A percentile compares a stretch with the other conserved stretches of the same genome.
phyloP scores from a whole-genome alignment of 179 eudicot genomes.

The Pouteria campechiana region DNA sequence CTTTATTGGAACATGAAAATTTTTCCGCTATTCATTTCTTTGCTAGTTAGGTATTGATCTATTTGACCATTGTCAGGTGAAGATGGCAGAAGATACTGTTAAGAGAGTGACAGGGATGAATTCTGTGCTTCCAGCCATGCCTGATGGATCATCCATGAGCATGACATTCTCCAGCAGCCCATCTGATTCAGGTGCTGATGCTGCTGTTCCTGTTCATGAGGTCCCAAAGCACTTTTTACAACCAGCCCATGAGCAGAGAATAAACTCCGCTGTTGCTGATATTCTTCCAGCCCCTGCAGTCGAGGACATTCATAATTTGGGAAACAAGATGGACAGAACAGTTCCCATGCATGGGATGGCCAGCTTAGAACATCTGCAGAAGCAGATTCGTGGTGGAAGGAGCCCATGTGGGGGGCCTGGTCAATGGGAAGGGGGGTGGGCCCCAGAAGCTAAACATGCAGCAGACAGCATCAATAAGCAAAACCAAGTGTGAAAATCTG shows the following conservation, averaged over 20 bases:
- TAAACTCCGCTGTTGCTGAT: slow-evolving; percentile 21
- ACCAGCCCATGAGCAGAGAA: slow-evolving; percentile 25
- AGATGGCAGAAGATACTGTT: slow-evolving; percentile 95
- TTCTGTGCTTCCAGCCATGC: slow-evolving; percentile 71
- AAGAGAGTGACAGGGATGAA: slow-evolving; percentile 82
- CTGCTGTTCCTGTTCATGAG: slow-evolving; percentile 68
- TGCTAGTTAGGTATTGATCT: neutral
- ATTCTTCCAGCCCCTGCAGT: slow-evolving; percentile 17
- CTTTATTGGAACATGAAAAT: no score
- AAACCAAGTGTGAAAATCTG: no score
- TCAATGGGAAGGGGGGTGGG: no score
- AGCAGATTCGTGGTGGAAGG: slow-evolving; percentile 57
- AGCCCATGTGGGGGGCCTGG: slow-evolving; percentile 22
- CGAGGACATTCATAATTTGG: no score
- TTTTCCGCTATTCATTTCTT: neutral
- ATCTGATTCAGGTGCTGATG: slow-evolving; percentile 59
- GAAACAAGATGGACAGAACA: slow-evolving; percentile 47
- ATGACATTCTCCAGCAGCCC: slow-evolving; percentile 58
- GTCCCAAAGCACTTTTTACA: slow-evolving; percentile 49
- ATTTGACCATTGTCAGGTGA: slow-evolving; percentile 56
- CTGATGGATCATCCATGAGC: slow-evolving; percentile 58
- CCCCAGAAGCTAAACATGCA: no score
- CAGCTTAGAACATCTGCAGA: slow-evolving; percentile 95
- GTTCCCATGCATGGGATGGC: slow-evolving; percentile 85
- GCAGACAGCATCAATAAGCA: no score